Conservation (phyloP, 192 early-diverging fungal genomes). For the Coemansia javaensis region DNA sequence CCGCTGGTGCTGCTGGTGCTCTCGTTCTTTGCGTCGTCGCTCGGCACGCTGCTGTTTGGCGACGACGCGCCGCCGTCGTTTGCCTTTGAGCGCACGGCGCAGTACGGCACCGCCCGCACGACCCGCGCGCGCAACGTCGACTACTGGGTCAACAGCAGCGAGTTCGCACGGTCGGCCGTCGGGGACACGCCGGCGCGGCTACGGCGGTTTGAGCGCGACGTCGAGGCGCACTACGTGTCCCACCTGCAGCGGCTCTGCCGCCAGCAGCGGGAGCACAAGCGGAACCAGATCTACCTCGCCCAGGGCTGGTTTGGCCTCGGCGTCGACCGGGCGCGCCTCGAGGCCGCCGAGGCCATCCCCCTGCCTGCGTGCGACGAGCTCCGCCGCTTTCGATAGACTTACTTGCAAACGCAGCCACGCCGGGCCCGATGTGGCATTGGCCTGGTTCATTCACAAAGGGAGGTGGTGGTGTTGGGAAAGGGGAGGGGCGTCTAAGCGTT, state of each 20-base stretch:
- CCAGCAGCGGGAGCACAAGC: conserved; percentile 59
- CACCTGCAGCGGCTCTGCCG: conserved; percentile 62
- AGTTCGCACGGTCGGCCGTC: conserved; percentile 42
- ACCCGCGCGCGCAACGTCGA: conserved; percentile 61
- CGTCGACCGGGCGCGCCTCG: conserved; percentile 57
- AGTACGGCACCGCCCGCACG: conserved; percentile 50
- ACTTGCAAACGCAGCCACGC: too few species aligned
- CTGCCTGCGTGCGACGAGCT: conserved; percentile 71
- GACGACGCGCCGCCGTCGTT: conserved; percentile 54
- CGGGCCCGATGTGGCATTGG: too few species aligned
- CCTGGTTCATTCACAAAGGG: too few species aligned
- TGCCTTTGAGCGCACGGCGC: conserved; percentile 54
- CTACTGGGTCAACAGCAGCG: conserved; percentile 74
- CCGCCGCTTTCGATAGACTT: conserved; percentile 47
- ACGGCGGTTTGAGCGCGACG: conserved; percentile 62
- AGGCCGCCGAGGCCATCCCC: conserved; percentile 60
- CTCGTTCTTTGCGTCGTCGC: conserved; percentile 64
- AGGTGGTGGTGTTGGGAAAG: too few species aligned
- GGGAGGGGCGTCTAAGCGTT: too few species aligned
- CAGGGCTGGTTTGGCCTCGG: conserved; percentile 65
- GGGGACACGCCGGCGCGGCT: conserved; percentile 49
- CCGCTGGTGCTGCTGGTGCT: conserved; percentile 74
- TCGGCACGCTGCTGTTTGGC: conserved; percentile 51
- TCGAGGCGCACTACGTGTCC: conserved; percentile 67
- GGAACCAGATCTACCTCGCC: conserved; percentile 55